Evolutionary conservation across 2,329 filamentous ascomycete genomes (phyloP), one percentile per base, ranked within the genome.

Genomic region (Diplodia intermedia): DNA sequence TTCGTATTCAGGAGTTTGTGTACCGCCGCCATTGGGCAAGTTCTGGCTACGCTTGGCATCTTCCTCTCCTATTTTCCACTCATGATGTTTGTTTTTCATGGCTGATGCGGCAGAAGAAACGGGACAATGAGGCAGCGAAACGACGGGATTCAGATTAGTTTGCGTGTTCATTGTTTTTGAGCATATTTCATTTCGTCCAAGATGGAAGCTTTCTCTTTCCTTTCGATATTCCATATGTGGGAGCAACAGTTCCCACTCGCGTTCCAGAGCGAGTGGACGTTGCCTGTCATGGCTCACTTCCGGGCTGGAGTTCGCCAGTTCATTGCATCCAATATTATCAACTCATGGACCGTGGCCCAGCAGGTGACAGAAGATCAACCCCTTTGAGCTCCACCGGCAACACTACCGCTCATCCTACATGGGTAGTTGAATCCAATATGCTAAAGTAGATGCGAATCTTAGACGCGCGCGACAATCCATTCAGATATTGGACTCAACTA

Each of bases 1-100:
- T 52, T 52, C 31, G 12, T 15, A 15, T 14, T 52, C 60, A 61
- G 60, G 60, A 63, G 60, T 63, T 63, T 18, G 29, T 63, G 60
- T 63, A 40, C 9, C 26, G 36, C 40, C 60, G 26, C 26, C 26
- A 26, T 18, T 12, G 31, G 60, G n/a, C 43, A 12, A 29, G n/a
- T 52, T 31, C 60, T 63, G 60, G 60, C 40, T 52, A 47, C 47
- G n/a, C 12, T 63, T 63, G 12, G 60, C 15, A 29, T 63, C 23
- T 29, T 49, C 57, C 20, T 20, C n/a, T 63, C 26, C 11, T 52
- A 23, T 38, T 52, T 52, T 62, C 57, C 20, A 29, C 9, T 20
- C 57, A 47, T 38, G 36, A n/a, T 50, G 18, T 40, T 38, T 36
- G 43, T 33, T 62, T 50, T 50, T 26, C 47, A 38, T 52, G 20